Evolutionary conservation across 108 stramenopile genomes (phyloP), one percentile per base, ranked within the genome.

Genomic region (Halocafeteria seosinensis): DNA sequence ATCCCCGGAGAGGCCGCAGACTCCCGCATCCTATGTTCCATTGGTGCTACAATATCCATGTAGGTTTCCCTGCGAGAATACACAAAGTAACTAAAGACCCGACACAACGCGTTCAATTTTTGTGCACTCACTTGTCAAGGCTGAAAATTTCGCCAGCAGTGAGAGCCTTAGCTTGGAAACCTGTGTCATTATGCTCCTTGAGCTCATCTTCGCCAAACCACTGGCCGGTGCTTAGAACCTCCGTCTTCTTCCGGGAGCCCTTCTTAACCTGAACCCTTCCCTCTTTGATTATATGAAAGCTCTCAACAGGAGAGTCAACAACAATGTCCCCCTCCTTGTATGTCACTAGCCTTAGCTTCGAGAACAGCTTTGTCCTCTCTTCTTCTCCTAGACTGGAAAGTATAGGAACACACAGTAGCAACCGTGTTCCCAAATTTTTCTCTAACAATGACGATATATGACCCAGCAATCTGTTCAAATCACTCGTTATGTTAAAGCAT

Each of bases 381-480:
- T 55, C 63, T 25, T 66, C 37, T 30, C 59, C 23, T 11, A 74
- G 62, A 21, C 67, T 62, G n/a, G 23, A 24, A 17, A 74, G 38
- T 21, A 70, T 24, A 0, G 62, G 68, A 21, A 74, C 52, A 6
- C 31, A 36, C 17, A 26, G 13, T 25, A 74, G 34, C n/a, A 70
- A 35, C 17, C 69, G 36, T 23, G 50, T n/a, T 17, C 64, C 50
- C 63, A 70, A 31, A 47, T 69, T 74, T 34, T 70, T 51, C 25
- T 74, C 69, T 34, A 74, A 38, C 47, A 74, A 3, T 8, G 65
- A 64, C 25, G 65, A 35, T 25, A 74, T 28, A 0, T 68, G 68
- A 28, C 73, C 73, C 4, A 74, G 63, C 32, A 69, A 65, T 25
- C 38, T 26, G 32, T 69, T 53, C n/a, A n/a, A n/a, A n/a, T n/a